These are phyloP conservation scores for Microbotryum lychnidis-dioicae DNA, from an alignment of 1,284 basidiomycete species.

Conservation along the genomic window DNA sequence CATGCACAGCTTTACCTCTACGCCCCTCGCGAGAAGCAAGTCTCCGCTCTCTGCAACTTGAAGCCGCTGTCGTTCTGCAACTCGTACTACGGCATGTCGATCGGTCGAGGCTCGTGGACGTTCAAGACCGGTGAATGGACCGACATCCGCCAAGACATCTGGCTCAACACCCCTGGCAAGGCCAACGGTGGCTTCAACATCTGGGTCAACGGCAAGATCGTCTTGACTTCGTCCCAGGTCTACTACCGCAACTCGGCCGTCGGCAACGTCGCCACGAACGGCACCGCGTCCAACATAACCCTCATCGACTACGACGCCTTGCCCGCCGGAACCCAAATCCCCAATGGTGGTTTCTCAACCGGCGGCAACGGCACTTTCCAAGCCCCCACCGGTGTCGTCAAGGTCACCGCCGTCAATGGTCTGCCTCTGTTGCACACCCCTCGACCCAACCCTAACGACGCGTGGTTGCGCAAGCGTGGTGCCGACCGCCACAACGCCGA, in stretches of 20 bases:
- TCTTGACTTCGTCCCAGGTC: conserved; percentile 28
- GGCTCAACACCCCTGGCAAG: conserved; percentile 58
- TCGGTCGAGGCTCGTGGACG: conserved; percentile 64
- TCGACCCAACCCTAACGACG: too few species aligned
- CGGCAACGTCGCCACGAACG: conserved; percentile 9
- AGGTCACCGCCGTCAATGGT: background rate
- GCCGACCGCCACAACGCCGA: background rate
- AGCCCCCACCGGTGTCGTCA: conserved; percentile 3
- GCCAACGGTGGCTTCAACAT: conserved; percentile 35
- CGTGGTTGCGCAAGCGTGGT: too few species aligned
- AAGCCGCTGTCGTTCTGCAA: conserved; percentile 56
- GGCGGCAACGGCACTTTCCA: background rate
- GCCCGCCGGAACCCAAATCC: conserved; percentile 16
- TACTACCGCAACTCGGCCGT: conserved; percentile 32
- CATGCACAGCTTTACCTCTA: conserved; percentile 44
- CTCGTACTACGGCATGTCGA: conserved; percentile 56
- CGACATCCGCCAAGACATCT: conserved; percentile 53
- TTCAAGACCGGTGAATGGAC: conserved; percentile 62
- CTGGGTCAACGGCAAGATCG: conserved; percentile 32
- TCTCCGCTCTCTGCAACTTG: conserved; percentile 48
- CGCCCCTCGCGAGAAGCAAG: conserved; percentile 48
- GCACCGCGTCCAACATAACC: background rate
- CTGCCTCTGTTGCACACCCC: too few species aligned
- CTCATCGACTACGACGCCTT: conserved; percentile 25
- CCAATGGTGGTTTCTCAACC: conserved; percentile 25